Percentiles rank a stretch among this genome's conserved stretches.
phyloP scores from a whole-genome alignment of 257 asterid species.

The Nicotiana undulata region DNA sequence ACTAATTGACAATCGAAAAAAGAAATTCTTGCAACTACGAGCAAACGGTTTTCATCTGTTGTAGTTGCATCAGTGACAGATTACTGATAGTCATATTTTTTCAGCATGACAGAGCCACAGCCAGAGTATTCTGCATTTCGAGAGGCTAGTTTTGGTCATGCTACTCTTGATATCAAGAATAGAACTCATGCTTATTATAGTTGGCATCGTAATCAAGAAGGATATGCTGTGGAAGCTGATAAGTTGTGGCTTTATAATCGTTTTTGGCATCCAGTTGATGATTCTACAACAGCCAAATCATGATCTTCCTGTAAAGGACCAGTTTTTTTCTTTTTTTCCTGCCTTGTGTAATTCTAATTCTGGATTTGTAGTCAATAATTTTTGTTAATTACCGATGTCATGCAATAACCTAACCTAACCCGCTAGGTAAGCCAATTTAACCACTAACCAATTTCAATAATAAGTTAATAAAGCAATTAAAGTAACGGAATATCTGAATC shows the following conservation, averaged over 20 bases:
- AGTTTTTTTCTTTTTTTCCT: too few relatives aligned
- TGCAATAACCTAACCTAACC: too few relatives aligned
- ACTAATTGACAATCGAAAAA: too few relatives aligned
- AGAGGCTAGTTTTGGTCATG: slow-evolving; percentile 55
- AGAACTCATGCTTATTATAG: slow-evolving; percentile 39
- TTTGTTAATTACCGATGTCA: too few relatives aligned
- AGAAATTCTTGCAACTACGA: neutral
- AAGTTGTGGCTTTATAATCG: slow-evolving; percentile 10
- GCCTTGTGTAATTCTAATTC: too few relatives aligned
- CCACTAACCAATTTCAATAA: too few relatives aligned
- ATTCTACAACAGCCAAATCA: neutral
- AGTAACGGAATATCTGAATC: too few relatives aligned
- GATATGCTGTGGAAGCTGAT: slow-evolving; percentile 17
- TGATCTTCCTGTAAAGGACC: neutral
- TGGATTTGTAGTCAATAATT: neutral
- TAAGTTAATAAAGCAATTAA: too few relatives aligned
- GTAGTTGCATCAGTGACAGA: neutral
- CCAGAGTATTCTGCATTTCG: slow-evolving; percentile 43
- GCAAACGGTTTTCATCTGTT: neutral
- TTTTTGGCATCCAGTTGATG: slow-evolving; percentile 8
- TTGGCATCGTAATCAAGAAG: slow-evolving; percentile 46
- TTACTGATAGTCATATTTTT: neutral
- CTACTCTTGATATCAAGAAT: slow-evolving; percentile 37
- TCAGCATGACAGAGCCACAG: slow-evolving; percentile 52
- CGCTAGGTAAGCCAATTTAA: too few relatives aligned